Base-by-base conservation (phyloP, 805 yeast genomes). In the Candida boleticola region DNA sequence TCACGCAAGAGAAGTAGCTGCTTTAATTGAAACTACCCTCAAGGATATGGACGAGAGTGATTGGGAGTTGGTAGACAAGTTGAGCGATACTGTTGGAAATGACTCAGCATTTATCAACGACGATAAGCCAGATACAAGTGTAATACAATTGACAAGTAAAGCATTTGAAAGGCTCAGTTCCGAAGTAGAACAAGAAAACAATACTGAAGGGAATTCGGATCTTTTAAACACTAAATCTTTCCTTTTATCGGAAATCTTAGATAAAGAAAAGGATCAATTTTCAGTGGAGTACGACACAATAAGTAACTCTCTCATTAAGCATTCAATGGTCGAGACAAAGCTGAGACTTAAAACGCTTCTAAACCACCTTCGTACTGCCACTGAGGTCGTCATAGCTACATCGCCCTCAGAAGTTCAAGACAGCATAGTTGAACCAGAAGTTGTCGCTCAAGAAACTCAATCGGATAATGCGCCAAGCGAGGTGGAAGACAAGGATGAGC, bases 1-100 rank as follows among this genome's bases (percentile, higher is more conserved):
- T 18, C 73, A 77, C 55, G 76, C 85, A 1, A 73, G 73, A 43
- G 76, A 71, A 33, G 54, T 89, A 29, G 82, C 89, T 0, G 70
- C 66, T n/a, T 46, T 86, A 25, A 77, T 89, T 1, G 64, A 73
- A 40, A 61, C 55, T 3, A 61, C 77, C 0, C 45, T 75, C 30
- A 54, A 54, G 11, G 50, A 57, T 22, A 51, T 66, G 16, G 68
- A 53, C 19, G 60, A 55, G 7, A 63, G 67, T 40, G 77, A 73
- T 48, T 52, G 66, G 55, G 57, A 59, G 14, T 47, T 68, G 36
- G 60, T 65, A 33, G 68, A 65, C 36, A 55, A 64, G 22, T 59
- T 58, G 48, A 42, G 39, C 43, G 48, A 50, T 17, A 41, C 37
- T n/a, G 42, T 42, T 33, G 36, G 38, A 30, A 29, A 54, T 10